Evolutionary conservation across 2,329 filamentous ascomycete genomes (phyloP).

Genomic region (Acephala macrosclerotiorum): DNA sequence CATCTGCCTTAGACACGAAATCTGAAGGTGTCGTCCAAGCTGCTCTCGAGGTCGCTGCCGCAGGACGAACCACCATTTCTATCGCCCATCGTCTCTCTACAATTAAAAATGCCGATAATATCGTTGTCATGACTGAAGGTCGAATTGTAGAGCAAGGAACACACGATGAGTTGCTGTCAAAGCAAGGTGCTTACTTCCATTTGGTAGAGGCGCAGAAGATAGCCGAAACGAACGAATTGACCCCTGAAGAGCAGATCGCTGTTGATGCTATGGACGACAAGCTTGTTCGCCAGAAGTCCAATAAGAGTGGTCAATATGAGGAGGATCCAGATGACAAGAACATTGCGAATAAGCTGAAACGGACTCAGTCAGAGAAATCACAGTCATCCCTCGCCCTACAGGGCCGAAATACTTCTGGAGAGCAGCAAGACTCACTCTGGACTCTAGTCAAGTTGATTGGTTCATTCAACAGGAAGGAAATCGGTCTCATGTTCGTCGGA

Average conservation of each 20-base stretch:
- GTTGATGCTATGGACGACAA: slow-evolving; percentile 58
- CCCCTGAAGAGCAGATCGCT: slow-evolving; percentile 57
- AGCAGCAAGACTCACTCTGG: slow-evolving; percentile 72
- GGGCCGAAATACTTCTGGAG: slow-evolving; percentile 56
- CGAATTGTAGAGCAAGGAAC: slow-evolving; percentile 92
- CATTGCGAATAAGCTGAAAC: slow-evolving; percentile 63
- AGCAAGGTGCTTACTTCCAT: slow-evolving; percentile 77
- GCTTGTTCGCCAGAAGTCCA: slow-evolving; percentile 56
- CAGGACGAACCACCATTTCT: slow-evolving; percentile 91
- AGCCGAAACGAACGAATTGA: slow-evolving; percentile 63
- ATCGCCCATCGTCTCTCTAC: slow-evolving; percentile 96
- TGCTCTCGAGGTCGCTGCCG: slow-evolving; percentile 84
- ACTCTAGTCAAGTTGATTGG: slow-evolving; percentile 80
- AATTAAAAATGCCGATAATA: slow-evolving; percentile 93
- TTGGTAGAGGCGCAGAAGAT: slow-evolving; percentile 91
- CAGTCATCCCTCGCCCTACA: slow-evolving; percentile 76
- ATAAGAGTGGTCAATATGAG: slow-evolving; percentile 50
- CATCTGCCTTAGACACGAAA: slow-evolving; percentile 90
- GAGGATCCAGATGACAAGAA: slow-evolving; percentile 68
- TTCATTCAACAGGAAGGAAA: slow-evolving; percentile 80
- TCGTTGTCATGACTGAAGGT: slow-evolving; percentile 89
- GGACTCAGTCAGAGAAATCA: slow-evolving; percentile 62
- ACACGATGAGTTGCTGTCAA: slow-evolving; percentile 79
- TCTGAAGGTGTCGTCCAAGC: slow-evolving; percentile 95
- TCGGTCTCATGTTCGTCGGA: slow-evolving; percentile 74